Evolutionary conservation across 2,329 filamentous ascomycete genomes (phyloP).

Genomic region (Fusarium sublunatum): DNA sequence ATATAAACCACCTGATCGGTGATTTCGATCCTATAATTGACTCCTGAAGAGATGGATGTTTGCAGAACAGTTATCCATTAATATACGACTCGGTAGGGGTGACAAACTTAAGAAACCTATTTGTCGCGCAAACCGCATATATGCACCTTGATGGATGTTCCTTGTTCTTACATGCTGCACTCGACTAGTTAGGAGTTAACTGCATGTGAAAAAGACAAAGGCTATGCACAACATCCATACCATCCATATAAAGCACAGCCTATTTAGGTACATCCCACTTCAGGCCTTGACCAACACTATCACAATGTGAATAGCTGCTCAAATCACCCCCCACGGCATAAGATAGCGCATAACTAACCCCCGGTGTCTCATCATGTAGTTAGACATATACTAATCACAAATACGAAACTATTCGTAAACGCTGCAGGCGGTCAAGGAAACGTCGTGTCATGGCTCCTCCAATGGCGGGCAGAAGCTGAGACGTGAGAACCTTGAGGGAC

Average conservation of each 20-base stretch:
- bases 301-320: conserved; percentile 1
- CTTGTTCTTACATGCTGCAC: no score
- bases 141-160: background rate
- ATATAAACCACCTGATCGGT: no score
- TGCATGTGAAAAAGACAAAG: background rate
- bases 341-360: conserved; percentile 8
- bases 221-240: background rate
- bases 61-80: background rate
- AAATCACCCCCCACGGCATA: conserved; percentile 6
- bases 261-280: background rate
- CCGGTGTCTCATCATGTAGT: conserved; percentile 13
- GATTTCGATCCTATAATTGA: no score
- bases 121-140: conserved; percentile 23
- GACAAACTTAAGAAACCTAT: conserved; percentile 39
- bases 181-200: background rate
- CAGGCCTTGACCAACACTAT: background rate
- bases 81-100: conserved; percentile 17
- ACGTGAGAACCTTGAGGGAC: conserved; percentile 47
- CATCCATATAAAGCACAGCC: background rate
- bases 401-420: conserved; percentile 30
- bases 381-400: conserved; percentile 3
- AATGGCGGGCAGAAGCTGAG: conserved; percentile 31
- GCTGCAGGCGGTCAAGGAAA: conserved; percentile 23
- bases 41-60: background rate
- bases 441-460: conserved; percentile 20